phyloP scores from a whole-genome alignment of 306 rosid genomes.

The Pterocarpus santalinus region DNA sequence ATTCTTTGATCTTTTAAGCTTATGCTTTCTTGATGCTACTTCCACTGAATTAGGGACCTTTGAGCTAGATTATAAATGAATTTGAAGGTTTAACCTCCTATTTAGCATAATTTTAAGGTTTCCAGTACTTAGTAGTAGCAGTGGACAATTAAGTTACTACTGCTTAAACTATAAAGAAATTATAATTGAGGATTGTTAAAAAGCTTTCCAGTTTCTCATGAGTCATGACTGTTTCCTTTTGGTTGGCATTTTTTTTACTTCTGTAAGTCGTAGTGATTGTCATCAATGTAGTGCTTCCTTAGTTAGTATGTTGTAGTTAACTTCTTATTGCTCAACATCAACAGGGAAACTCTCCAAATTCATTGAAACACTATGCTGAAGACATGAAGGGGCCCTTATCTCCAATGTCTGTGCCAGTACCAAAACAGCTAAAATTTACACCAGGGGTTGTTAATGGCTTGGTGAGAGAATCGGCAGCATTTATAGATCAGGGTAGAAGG shows the following conservation, averaged over 20 bases:
- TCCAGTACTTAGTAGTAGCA: constrained; percentile 15
- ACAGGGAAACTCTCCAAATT: constrained; percentile 72
- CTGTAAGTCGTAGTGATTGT: constrained; percentile 27
- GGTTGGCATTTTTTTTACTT: constrained; percentile 29
- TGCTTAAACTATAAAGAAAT: background rate
- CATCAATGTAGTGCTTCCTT: constrained; percentile 20
- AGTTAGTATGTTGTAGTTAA: constrained; percentile 29
- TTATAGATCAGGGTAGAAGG: constrained; percentile 75
- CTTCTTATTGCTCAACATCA: constrained; percentile 51
- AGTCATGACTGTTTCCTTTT: constrained; percentile 16
- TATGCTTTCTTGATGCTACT: constrained; percentile 9
- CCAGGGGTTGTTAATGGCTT: constrained; percentile 87
- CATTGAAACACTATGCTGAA: constrained; percentile 74
- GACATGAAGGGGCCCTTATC: constrained; percentile 76
- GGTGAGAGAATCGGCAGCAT: constrained; percentile 72
- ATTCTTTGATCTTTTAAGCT: constrained; percentile 27
- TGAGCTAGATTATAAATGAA: constrained; percentile 8
- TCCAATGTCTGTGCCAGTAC: constrained; percentile 86
- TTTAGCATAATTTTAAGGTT: background rate
- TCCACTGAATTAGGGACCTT: constrained; percentile 17
- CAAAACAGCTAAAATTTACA: constrained; percentile 84
- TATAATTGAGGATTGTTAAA: constrained; percentile 14
- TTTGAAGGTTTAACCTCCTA: constrained; percentile 22
- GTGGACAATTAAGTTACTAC: background rate
- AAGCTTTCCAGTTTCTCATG: constrained; percentile 21